Conservation (phyloP, 441 rosid species). For the Jatropha multifida region DNA sequence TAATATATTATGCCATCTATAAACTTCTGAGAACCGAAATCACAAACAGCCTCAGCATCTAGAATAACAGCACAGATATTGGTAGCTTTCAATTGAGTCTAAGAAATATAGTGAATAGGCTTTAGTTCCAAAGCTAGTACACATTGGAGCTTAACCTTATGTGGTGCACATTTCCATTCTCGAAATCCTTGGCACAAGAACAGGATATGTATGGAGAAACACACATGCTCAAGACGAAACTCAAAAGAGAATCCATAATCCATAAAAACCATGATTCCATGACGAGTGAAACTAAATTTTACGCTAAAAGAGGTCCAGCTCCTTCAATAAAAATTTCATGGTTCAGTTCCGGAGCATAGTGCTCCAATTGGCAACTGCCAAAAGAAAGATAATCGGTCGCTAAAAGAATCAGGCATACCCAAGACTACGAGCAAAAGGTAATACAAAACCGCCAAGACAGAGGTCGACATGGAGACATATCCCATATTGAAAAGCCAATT, state of each 20-base stretch:
- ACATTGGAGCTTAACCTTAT: background rate
- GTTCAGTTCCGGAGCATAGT: background rate
- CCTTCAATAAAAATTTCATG: background rate
- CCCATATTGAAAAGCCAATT: slow-evolving; percentile 68
- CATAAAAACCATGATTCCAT: background rate
- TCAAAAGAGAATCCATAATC: background rate
- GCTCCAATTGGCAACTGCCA: background rate
- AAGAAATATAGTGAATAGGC: background rate
- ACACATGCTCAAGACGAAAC: background rate
- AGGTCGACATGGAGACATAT: slow-evolving; percentile 96
- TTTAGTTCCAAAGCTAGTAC: background rate
- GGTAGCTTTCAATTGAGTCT: slow-evolving; percentile 5
- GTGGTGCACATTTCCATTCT: background rate
- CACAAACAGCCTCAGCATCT: background rate
- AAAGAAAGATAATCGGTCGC: background rate
- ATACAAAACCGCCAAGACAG: slow-evolving; percentile 98
- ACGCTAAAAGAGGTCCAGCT: background rate
- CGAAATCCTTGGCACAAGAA: background rate
- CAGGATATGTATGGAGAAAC: background rate
- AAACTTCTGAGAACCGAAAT: background rate
- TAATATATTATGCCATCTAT: background rate
- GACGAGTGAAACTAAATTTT: background rate
- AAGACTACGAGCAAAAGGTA: slow-evolving; percentile 91
- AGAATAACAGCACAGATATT: background rate
- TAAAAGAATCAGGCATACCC: slow-evolving; percentile 49